Evolutionary conservation across 2,329 filamentous ascomycete genomes (phyloP).

Genomic region (Fonsecaea pugnacius): DNA sequence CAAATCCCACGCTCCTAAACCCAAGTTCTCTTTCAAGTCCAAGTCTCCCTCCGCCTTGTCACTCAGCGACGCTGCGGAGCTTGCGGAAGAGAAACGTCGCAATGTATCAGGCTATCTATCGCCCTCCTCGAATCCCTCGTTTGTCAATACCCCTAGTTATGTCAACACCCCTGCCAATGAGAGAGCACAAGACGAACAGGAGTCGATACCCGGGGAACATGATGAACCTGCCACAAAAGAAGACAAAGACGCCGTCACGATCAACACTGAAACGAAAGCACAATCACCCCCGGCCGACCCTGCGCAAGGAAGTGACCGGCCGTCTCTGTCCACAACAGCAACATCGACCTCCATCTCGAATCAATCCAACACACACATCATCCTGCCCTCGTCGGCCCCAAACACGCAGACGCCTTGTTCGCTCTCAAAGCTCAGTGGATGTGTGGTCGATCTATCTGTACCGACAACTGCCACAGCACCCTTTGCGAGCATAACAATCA

Average conservation of each 20-base stretch:
- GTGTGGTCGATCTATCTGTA: constrained; percentile 79
- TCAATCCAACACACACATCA: constrained; percentile 73
- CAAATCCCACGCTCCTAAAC: constrained; percentile 70
- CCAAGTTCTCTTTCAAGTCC: constrained; percentile 81
- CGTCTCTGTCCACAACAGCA: constrained; percentile 66
- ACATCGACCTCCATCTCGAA: constrained; percentile 67
- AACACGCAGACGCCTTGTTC: constrained; percentile 74
- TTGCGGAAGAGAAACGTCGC: constrained; percentile 55
- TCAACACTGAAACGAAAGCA: constrained; percentile 9
- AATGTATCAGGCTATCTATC: constrained; percentile 50
- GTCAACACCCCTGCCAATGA: constrained; percentile 31
- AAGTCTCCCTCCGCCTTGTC: constrained; percentile 62
- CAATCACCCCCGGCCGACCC: constrained; percentile 30
- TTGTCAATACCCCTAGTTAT: constrained; percentile 34
- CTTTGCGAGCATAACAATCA: constrained; percentile 73
- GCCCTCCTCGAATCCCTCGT: constrained; percentile 46
- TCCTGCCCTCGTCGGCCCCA: constrained; percentile 72
- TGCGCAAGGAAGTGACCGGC: constrained; percentile 48
- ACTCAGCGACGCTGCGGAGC: constrained; percentile 60
- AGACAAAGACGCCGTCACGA: neutral
- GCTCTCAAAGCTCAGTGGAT: constrained; percentile 69
- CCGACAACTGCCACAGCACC: constrained; percentile 54
- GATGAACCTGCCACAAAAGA: constrained; percentile 29
- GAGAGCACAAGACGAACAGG: constrained; percentile 38
- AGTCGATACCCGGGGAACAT: constrained; percentile 41